Evolutionary conservation across 2,329 filamentous ascomycete species (phyloP), one percentile per base, ranked within the genome.

Genomic region (Fusarium drepaniforme): DNA sequence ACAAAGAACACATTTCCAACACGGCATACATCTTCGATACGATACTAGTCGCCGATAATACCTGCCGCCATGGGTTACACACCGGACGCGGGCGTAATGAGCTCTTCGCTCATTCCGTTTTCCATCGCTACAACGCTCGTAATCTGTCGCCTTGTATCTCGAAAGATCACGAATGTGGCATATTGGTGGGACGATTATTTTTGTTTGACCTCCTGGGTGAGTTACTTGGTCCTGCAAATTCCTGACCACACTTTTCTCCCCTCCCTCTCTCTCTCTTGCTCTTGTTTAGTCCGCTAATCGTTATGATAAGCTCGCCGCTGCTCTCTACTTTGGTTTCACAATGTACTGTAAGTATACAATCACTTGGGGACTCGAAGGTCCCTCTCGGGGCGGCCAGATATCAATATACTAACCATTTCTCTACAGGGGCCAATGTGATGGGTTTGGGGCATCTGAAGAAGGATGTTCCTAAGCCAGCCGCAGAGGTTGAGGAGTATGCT

Each of bases 131-230:
- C 71, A 11, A 16, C 16, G 13, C 68, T 74, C 8, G 11, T 74
- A 6, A 35, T 64, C 8, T 74, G 63, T 9, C 71, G 71, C 53
- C 59, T 74, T 3, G 40, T 51, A 30, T 74, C 71, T 56, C 67
- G 71, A 30, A 74, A 58, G 35, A 67, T 74, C 6, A 74, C 71
- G 18, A 38, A 68, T 11, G 71, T 74, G 1, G 11, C 46, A 16
- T 16, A 74, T 11, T 74, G 71, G 71, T 74, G 46, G 46, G 71
- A 74, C 28, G 71, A 74, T 40, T 74, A 64, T 11, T 74, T 74
- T 16, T 40, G 58, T 5, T 25, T 74, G 23, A 23, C 46, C 15
- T 74, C 71, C 13, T 74, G 71, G 71, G 71, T 74, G 35, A 64
- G 70, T 67, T 49, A 2, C 33, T 28, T 35, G 12, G 15, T 59